These are phyloP conservation scores for Herpetospermum pedunculosum DNA, from an alignment of 306 rosid genomes.

Conservation along the genomic window DNA sequence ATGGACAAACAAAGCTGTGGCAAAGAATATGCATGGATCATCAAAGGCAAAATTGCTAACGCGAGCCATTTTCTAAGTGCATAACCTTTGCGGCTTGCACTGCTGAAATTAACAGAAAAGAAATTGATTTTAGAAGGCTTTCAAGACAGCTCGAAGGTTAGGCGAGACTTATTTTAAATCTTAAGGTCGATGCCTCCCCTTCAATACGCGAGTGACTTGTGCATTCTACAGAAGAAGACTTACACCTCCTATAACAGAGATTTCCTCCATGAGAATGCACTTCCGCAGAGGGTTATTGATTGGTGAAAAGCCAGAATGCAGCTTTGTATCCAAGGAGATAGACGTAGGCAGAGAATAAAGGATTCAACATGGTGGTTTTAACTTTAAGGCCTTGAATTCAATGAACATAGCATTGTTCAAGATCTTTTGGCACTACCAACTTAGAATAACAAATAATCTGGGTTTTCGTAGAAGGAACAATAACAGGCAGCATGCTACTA, in stretches of 20 bases:
- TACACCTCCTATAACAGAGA: not conserved
- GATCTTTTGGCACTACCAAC: not conserved
- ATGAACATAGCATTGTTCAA: not conserved
- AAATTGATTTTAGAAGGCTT: not conserved
- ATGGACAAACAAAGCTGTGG: not conserved
- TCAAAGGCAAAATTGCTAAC: not conserved
- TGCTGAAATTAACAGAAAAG: not conserved
- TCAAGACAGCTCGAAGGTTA: not conserved
- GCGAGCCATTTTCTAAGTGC: not conserved
- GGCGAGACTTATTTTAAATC: not conserved
- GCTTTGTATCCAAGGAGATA: not conserved
- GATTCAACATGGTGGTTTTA: not conserved
- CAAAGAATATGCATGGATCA: not conserved
- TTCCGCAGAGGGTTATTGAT: not conserved
- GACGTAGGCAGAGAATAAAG: not conserved
- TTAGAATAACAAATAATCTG: not conserved
- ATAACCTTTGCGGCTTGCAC: not conserved
- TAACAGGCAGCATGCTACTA: not conserved
- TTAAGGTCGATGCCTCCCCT: not conserved
- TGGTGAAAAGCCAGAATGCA: not conserved
- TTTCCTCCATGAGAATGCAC: not conserved
- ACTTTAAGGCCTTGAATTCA: not conserved
- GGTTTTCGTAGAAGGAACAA: not conserved
- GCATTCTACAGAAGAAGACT: not conserved
- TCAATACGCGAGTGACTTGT: not conserved